These are phyloP conservation scores for Pugionium cornutum DNA, from an alignment of 345 rosid genomes.

Conservation along the genomic window DNA sequence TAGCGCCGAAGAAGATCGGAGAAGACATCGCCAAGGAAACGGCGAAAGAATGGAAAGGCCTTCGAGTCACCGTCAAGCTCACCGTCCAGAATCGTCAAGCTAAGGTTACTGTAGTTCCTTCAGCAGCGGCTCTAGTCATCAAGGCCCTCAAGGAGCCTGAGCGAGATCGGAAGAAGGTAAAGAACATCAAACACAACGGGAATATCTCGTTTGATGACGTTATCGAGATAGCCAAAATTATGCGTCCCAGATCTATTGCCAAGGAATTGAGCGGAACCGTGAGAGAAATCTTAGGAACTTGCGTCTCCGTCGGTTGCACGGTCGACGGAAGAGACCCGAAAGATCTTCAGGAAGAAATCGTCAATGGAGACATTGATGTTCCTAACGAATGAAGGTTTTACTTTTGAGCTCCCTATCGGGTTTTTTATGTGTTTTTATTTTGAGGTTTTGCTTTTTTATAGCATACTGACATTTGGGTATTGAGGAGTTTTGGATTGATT, in stretches of 20 bases:
- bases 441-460: constrained; percentile 18
- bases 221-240: not conserved
- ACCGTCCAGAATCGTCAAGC: too few relatives aligned
- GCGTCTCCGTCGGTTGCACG: constrained; percentile 65
- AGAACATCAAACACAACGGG: constrained; percentile 27
- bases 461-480: constrained; percentile 23
- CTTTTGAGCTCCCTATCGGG: not conserved
- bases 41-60: constrained; percentile 72
- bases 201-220: too few relatives aligned
- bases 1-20: constrained; percentile 63
- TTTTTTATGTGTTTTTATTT: not conserved
- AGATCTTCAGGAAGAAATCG: constrained; percentile 55
- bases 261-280: constrained; percentile 47
- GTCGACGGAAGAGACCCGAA: constrained; percentile 62
- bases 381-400: constrained; percentile 44
- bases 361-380: constrained; percentile 52
- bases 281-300: constrained; percentile 50
- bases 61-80: constrained; percentile 58
- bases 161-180: constrained; percentile 58
- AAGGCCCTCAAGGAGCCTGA: constrained; percentile 65
- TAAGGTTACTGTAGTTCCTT: constrained; percentile 48
- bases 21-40: constrained; percentile 49
- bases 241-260: constrained; percentile 58
- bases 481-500: constrained; percentile 18
- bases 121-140: constrained; percentile 65